These are phyloP conservation scores for Yamadazyma dendronema DNA, from an alignment of 1,139 yeast species.

Conservation along the genomic window DNA sequence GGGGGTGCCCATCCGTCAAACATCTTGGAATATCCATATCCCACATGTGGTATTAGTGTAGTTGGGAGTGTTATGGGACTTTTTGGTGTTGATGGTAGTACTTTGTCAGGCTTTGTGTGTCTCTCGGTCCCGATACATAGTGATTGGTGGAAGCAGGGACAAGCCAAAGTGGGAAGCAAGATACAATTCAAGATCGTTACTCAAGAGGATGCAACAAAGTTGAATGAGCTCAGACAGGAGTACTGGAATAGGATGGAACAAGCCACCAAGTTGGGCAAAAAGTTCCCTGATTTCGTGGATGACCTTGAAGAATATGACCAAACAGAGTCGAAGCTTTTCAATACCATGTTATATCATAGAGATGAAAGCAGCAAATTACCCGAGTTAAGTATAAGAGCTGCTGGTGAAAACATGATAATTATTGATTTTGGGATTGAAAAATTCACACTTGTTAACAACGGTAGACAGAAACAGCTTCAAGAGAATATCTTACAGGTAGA, in stretches of 20 bases:
- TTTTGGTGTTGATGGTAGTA: slow-evolving; percentile 36
- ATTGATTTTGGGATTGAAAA: slow-evolving; percentile 28
- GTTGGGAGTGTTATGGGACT: slow-evolving; percentile 30
- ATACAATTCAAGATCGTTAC: slow-evolving; percentile 24
- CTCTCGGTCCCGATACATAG: slow-evolving; percentile 26
- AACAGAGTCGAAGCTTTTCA: slow-evolving; percentile 2
- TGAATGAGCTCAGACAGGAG: slow-evolving; percentile 19
- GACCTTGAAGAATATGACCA: slow-evolving; percentile 19
- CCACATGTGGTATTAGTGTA: slow-evolving; percentile 33
- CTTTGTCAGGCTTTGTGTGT: slow-evolving; percentile 34
- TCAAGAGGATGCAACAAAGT: slow-evolving; percentile 24
- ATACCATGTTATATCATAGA: slow-evolving; percentile 17
- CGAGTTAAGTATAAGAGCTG: slow-evolving; percentile 26
- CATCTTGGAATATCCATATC: slow-evolving; percentile 33
- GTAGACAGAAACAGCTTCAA: slow-evolving; percentile 25
- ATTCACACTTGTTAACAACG: slow-evolving; percentile 29
- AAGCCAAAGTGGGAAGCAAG: slow-evolving; percentile 26
- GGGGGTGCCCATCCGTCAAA: slow-evolving; percentile 39
- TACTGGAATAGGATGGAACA: slow-evolving; percentile 18
- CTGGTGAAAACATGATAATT: slow-evolving; percentile 31
- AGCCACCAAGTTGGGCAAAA: slow-evolving; percentile 9
- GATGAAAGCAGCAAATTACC: slow-evolving; percentile 9
- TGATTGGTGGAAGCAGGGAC: slow-evolving; percentile 39
- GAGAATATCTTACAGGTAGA: slow-evolving; percentile 9
- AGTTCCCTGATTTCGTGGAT: slow-evolving; percentile 11